Evolutionary conservation across 2,329 filamentous ascomycete genomes (phyloP).

Genomic region (Trichoderma sp.): DNA sequence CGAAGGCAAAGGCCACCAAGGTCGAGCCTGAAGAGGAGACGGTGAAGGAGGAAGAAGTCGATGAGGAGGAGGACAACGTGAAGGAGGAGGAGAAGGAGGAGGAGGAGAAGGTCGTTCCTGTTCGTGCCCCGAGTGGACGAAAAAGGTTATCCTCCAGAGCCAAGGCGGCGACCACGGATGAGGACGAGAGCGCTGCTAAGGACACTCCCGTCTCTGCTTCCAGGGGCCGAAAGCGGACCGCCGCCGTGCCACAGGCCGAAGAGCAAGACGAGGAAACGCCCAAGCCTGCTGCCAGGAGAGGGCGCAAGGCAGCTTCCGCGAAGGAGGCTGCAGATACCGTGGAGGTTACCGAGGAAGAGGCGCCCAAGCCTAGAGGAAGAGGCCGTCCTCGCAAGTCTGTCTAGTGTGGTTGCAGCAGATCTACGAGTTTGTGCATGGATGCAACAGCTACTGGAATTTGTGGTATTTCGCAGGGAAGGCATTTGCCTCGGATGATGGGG

Average conservation of each 20-base stretch:
- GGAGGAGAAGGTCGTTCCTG: constrained; percentile 27
- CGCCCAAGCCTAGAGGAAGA: constrained; percentile 16
- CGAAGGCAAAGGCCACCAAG: constrained; percentile 23
- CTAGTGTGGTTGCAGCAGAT: neutral
- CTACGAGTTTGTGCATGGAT: neutral
- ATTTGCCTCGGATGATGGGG: neutral
- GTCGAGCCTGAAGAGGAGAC: constrained; percentile 18
- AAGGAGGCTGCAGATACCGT: constrained; percentile 17
- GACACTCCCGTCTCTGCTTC: constrained; percentile 23
- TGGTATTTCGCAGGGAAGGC: neutral
- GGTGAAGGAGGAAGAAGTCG: constrained; percentile 32
- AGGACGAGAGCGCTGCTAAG: constrained; percentile 30
- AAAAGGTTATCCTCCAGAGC: constrained; percentile 21
- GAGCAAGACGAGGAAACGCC: constrained; percentile 30
- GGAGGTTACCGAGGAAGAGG: constrained; percentile 11
- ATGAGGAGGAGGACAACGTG: neutral
- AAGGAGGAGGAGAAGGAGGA: constrained; percentile 14
- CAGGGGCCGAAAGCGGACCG: constrained; percentile 27
- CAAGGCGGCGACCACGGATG: constrained; percentile 23
- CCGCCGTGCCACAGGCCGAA: constrained; percentile 26
- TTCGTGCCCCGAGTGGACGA: constrained; percentile 20
- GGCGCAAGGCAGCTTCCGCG: constrained; percentile 28
- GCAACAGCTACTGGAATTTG: neutral
- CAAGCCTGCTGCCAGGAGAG: constrained; percentile 38
- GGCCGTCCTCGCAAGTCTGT: constrained; percentile 36